phyloP scores from a whole-genome alignment of 202 grass and related monocot genomes.

The Eragrostis tef region DNA sequence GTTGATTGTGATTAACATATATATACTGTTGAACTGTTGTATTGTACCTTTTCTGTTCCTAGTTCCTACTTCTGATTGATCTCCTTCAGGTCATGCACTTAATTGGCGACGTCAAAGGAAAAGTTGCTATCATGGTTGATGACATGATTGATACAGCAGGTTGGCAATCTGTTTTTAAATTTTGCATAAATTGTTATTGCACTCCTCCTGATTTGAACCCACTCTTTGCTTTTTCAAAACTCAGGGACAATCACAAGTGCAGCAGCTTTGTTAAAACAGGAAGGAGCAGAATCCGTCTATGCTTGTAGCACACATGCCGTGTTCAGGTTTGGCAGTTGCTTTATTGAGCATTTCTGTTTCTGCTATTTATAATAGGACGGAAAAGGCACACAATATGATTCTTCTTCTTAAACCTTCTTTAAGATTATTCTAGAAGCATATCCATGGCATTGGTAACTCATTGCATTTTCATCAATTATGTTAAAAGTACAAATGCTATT shows the following conservation, averaged over 20 bases:
- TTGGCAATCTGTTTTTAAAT: conserved; percentile 36
- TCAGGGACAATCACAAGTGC: conserved; percentile 79
- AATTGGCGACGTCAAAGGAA: conserved; percentile 92
- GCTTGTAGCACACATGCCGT: conserved; percentile 92
- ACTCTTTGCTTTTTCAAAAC: conserved; percentile 9
- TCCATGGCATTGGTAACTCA: neutral
- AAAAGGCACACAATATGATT: neutral
- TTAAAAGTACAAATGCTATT: neutral
- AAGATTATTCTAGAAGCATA: neutral
- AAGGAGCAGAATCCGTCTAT: conserved; percentile 84
- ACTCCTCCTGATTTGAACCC: neutral
- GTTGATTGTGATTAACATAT: neutral
- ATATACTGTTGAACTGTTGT: neutral
- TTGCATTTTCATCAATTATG: neutral
- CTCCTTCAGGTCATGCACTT: conserved; percentile 78
- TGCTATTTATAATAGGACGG: conserved; percentile 1
- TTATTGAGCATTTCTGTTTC: neutral
- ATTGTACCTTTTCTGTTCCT: conserved; percentile 12
- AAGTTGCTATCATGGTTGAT: conserved; percentile 92
- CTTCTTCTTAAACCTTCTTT: neutral
- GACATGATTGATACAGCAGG: conserved; percentile 99
- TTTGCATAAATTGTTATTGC: neutral
- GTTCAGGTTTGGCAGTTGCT: conserved; percentile 65
- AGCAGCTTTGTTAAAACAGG: conserved; percentile 76
- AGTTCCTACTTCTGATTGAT: neutral